Evolutionary conservation across 148 eudicot species (phyloP), one percentile per base, ranked within the genome.

Genomic region (Arbutus unedo): DNA sequence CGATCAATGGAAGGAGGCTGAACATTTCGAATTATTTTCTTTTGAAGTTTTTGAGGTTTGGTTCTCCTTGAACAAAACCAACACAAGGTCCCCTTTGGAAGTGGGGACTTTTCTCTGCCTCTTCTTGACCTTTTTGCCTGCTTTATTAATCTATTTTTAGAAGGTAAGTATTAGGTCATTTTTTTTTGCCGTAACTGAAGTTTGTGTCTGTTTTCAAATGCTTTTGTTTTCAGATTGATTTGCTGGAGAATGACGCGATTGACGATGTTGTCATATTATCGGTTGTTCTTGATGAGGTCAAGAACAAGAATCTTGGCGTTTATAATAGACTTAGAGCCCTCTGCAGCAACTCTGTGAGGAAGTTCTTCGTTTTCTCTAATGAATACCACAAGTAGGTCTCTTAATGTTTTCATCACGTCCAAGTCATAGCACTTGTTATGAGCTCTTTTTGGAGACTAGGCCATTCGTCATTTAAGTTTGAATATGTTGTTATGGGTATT

Each of bases 241-340:
- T 96, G 83, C 89, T 96, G 10, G 98, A 96, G 87, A 96, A 94
- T 86, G 84, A 91, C 7, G 98, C 97, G 7, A 91, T 96, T 44
- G 92, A 94, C 73, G 84, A 94, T 73, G 98, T 96, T 82, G 94
- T 93, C 85, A 91, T 96, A 89, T 88, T 96, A 49, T 92, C 95
- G 3, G 92, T 96, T 83, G 99, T 96, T 82, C 82, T 94, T 86
- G 91, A 94, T 21, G 99, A 96, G 92, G 99, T 92, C 81, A 94
- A 91, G 90, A 93, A 96, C 85, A 96, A 92, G 88, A 94, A 93
- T 50, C 76, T 91, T 19, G 87, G 94, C 13, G 95, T 96, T 84
- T 92, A 96, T 87, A 96, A 93, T 82, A 86, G 99, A 83, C 88
- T 96, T 25, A 87, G 99, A 86, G 91, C 93, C 41, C 89, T 96